Evolutionary conservation across 805 yeast species (phyloP).

Genomic region (Starmerella potacharoeniae): DNA sequence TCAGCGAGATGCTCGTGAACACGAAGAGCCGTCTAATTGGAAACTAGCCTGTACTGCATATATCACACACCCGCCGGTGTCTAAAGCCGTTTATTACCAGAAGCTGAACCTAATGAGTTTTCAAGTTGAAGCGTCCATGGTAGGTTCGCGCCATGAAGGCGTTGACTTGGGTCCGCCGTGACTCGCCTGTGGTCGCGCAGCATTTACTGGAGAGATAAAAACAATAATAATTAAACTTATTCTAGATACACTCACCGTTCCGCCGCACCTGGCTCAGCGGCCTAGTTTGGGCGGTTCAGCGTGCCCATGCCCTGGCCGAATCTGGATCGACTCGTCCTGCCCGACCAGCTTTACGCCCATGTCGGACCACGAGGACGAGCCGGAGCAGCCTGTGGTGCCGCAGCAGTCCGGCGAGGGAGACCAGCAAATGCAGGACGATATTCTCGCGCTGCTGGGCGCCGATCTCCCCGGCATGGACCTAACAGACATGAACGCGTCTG

Average conservation of each 20-base stretch:
- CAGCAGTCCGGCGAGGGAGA: not conserved
- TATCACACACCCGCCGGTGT: not conserved
- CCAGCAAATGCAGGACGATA: not conserved
- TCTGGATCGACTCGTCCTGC: not conserved
- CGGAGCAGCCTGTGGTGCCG: not conserved
- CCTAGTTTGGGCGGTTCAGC: not conserved
- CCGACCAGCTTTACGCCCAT: not conserved
- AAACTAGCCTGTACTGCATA: not conserved
- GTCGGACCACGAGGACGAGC: slow-evolving; percentile 1
- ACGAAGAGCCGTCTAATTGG: slow-evolving; percentile 45
- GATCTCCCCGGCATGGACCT: not conserved
- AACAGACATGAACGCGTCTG: not conserved
- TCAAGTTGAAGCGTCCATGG: too few species aligned
- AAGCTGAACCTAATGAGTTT: not conserved
- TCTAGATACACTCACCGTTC: too few species aligned
- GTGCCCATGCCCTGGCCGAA: not conserved
- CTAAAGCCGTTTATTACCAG: too few species aligned
- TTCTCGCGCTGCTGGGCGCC: not conserved
- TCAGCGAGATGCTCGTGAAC: slow-evolving; percentile 66
- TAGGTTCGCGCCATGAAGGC: too few species aligned
- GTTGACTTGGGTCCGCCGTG: too few species aligned
- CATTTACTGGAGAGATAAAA: too few species aligned
- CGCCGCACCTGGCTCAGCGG: too few species aligned
- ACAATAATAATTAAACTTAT: too few species aligned
- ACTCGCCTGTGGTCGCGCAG: too few species aligned